Evolutionary conservation across 2,329 filamentous ascomycete species (phyloP), one percentile per base, ranked within the genome.

Genomic region (Penicillium crustosum): DNA sequence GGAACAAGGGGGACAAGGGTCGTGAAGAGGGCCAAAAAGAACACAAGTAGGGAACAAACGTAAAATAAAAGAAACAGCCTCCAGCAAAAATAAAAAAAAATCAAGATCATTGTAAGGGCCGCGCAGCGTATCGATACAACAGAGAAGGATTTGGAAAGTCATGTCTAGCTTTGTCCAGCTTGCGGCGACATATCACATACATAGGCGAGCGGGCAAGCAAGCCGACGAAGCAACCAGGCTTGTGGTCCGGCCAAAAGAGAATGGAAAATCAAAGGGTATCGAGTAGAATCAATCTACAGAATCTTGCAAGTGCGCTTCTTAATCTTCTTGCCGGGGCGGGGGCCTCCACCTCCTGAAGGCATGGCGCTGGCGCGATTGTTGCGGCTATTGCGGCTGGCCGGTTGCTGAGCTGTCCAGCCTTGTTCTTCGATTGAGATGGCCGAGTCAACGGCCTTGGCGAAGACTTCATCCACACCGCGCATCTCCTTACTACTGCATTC

Each of bases 401-500:
- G 60, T 31, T 63, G 65, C 38, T 60, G 62, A 43, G 64, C 65
- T 78, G 77, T 60, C 69, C 73, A 73, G 49, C 67, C 73, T 55
- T 85, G 87, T 73, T 86, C 87, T 69, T 92, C 91, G 69, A 92
- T 90, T 65, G 89, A 86, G 29, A 99, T 91, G 33, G 94, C 92
- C 51, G 90, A 93, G 70, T 93, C 86, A 72, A 99, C 93, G 55
- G 94, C 94, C 61, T 86, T 83, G 75, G 95, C 89, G 77, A 99
- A 99, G 72, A 97, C 94, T 70, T 97, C 93, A 74, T 97, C 91
- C 45, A 99, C 93, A 56, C 94, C 94, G 53, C 83, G 86, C 89
- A 96, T 94, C 78, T 75, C 94, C 79, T 97, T 97, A 77, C 91
- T 96, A 74, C 92, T 96, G 83, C 94, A 99, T 79, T 99, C 94